A percentile compares a stretch with the other conserved stretches of the same genome.
Conservation (phyloP, 805 yeast genomes). For the Pichia eremophila region DNA sequence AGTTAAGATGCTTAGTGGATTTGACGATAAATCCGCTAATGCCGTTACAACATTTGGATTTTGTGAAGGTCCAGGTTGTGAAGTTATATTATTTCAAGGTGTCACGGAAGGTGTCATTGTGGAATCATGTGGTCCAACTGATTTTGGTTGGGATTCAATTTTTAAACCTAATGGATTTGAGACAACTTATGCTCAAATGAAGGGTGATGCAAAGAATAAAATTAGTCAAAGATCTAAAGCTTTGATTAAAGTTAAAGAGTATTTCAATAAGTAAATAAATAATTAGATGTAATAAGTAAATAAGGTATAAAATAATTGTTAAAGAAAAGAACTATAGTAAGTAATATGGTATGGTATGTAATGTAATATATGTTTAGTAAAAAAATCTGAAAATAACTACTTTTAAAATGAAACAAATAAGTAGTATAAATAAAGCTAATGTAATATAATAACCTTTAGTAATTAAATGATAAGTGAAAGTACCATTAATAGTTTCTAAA, state of each 20-base stretch:
- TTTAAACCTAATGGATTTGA: slow-evolving; percentile 74
- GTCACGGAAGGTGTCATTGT: slow-evolving; percentile 75
- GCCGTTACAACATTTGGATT: slow-evolving; percentile 92
- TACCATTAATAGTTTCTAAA: slow-evolving; percentile 43
- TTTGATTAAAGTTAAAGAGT: slow-evolving; percentile 57
- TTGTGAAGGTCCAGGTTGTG: slow-evolving; percentile 70
- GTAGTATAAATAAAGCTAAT: slow-evolving; percentile 25
- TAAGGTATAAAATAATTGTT: too few relatives aligned
- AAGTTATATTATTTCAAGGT: slow-evolving; percentile 78
- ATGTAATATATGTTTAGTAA: neutral
- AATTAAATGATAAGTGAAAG: slow-evolving; percentile 43
- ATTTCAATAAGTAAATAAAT: slow-evolving; percentile 21
- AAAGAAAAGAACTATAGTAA: too few relatives aligned
- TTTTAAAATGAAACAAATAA: neutral
- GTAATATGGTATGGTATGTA: too few relatives aligned
- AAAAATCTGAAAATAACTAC: neutral
- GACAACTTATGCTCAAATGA: slow-evolving; percentile 86
- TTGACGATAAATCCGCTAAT: slow-evolving; percentile 74
- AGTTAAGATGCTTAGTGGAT: slow-evolving; percentile 68
- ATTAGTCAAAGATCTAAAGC: slow-evolving; percentile 89
- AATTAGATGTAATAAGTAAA: too few relatives aligned
- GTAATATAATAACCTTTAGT: slow-evolving; percentile 43
- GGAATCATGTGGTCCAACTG: slow-evolving; percentile 54
- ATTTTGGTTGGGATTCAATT: slow-evolving; percentile 92
- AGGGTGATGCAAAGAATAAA: slow-evolving; percentile 59